Conservation (phyloP, 345 rosid genomes). For the Litchi chinensis region DNA sequence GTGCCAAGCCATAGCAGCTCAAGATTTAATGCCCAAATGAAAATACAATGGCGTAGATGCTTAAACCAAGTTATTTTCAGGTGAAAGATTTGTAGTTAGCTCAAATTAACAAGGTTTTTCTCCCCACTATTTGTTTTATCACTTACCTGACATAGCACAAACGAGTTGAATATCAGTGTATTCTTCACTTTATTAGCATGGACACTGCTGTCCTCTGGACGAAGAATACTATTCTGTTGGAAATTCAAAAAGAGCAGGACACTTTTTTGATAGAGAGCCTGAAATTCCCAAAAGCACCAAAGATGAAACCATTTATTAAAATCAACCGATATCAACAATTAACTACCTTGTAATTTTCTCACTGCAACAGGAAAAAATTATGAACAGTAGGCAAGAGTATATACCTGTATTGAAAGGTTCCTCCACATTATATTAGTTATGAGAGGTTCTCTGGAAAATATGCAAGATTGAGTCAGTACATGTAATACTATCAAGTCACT, state of each 20-base stretch:
- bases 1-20: neutral
- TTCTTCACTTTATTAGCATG: slow-evolving; percentile 68
- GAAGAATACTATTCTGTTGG: slow-evolving; percentile 56
- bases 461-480: slow-evolving; percentile 16
- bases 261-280: slow-evolving; percentile 84
- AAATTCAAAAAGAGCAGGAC: slow-evolving; percentile 82
- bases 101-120: neutral
- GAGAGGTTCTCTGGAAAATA: slow-evolving; percentile 80
- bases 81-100: neutral
- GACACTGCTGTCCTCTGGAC: slow-evolving; percentile 33
- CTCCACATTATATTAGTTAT: slow-evolving; percentile 98
- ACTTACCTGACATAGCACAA: slow-evolving; percentile 91
- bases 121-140: neutral
- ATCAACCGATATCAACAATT: neutral
- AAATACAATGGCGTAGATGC: neutral
- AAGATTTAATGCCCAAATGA: neutral
- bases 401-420: slow-evolving; percentile 88
- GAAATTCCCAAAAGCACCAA: slow-evolving; percentile 14
- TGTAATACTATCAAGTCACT: neutral
- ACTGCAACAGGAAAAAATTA: neutral
- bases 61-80: neutral
- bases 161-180: slow-evolving; percentile 88
- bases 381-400: neutral
- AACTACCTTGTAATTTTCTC: neutral
- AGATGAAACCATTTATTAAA: neutral